These are phyloP conservation scores for Lactarius vividus DNA, from an alignment of 768 basidiomycete species.

Conservation along the genomic window DNA sequence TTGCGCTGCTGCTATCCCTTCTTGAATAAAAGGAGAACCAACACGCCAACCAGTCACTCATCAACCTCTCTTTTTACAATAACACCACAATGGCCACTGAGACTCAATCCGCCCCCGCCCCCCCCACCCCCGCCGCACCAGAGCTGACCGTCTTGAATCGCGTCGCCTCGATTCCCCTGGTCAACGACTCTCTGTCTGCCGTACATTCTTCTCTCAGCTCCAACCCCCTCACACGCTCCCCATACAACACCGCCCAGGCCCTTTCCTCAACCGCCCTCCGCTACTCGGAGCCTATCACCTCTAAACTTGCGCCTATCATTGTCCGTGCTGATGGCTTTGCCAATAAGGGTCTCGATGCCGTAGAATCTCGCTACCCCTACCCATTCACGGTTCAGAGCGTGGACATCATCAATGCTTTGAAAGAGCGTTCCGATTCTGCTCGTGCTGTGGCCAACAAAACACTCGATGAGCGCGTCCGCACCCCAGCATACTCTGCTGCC, in stretches of 20 bases:
- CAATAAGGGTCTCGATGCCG: constrained; percentile 71
- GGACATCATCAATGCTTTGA: constrained; percentile 61
- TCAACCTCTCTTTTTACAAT: background rate
- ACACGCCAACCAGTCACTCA: background rate
- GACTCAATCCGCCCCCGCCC: constrained; percentile 32
- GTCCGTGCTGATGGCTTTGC: constrained; percentile 61
- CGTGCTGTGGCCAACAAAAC: constrained; percentile 57
- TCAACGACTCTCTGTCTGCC: constrained; percentile 60
- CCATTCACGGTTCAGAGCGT: constrained; percentile 73
- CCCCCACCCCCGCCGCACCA: constrained; percentile 34
- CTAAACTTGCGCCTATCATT: constrained; percentile 63
- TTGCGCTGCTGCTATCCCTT: background rate
- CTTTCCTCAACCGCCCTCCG: constrained; percentile 43
- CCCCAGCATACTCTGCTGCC: constrained; percentile 58
- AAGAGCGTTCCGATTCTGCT: constrained; percentile 54
- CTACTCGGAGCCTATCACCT: constrained; percentile 63
- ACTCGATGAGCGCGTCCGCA: constrained; percentile 62
- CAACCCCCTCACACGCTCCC: constrained; percentile 58
- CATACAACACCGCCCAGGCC: constrained; percentile 64
- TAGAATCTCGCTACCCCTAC: constrained; percentile 71
- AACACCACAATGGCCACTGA: constrained; percentile 38
- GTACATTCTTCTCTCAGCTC: constrained; percentile 57
- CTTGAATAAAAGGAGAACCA: constrained; percentile 8
- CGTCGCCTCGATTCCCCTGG: constrained; percentile 69
- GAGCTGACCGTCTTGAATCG: constrained; percentile 62